phyloP scores from a whole-genome alignment of 2,329 filamentous ascomycete species.

The Ophiosphaerella narmari region DNA sequence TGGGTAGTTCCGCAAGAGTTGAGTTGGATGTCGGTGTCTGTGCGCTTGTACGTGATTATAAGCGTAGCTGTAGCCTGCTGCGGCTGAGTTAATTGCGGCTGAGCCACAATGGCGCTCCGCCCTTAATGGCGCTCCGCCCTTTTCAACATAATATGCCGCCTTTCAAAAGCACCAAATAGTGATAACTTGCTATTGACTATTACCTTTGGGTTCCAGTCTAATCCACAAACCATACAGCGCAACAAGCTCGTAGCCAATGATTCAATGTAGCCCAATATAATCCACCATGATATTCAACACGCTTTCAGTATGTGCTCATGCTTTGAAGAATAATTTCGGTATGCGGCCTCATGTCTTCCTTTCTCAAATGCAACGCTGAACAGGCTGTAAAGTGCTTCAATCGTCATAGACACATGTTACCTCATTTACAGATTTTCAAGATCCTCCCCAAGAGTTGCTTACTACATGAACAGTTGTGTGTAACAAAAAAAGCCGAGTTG shows the following conservation, averaged over 20 bases:
- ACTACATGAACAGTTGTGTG: not conserved
- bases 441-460: not conserved
- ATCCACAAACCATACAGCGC: too few species aligned
- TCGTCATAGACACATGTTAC: conserved; percentile 15
- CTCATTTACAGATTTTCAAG: conserved; percentile 8
- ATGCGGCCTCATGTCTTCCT: conserved; percentile 5
- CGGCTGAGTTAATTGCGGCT: not conserved
- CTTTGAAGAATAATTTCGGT: conserved; percentile 6
- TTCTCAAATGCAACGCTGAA: conserved; percentile 3
- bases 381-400: not conserved
- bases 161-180: too few species aligned
- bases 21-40: not conserved
- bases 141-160: not conserved
- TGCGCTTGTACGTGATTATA: not conserved
- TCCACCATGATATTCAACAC: not conserved
- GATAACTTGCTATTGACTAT: not conserved
- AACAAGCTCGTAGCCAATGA: too few species aligned
- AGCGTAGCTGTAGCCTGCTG: not conserved
- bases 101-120: not conserved
- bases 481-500: conserved; percentile 1
- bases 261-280: too few species aligned
- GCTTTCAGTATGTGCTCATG: conserved; percentile 3
- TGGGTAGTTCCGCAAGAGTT: not conserved
- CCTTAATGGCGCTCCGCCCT: conserved; percentile 1
- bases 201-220: too few species aligned